A percentile compares a stretch with the other conserved stretches of the same genome.
Conservation (phyloP, 208 protist genomes). For the Ichthyophonus hoferi region DNA sequence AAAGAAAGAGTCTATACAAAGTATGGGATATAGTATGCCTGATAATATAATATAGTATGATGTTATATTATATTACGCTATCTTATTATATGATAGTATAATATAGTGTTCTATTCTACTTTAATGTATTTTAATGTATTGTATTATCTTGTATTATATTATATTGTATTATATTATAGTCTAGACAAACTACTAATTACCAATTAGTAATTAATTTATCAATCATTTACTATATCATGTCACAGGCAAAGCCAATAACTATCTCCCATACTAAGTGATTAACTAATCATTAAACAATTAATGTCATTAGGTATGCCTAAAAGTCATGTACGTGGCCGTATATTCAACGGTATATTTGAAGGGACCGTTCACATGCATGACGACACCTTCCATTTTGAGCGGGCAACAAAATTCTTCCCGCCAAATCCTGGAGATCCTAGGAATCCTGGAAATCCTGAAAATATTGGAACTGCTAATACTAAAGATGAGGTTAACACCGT, state of each 20-base stretch:
- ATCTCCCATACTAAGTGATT: too few relatives aligned
- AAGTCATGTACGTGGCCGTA: not conserved
- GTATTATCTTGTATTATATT: not conserved
- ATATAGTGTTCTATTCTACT: too few relatives aligned
- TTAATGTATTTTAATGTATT: too few relatives aligned
- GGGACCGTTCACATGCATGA: not conserved
- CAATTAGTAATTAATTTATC: not conserved
- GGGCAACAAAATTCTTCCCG: not conserved
- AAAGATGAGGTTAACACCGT: not conserved
- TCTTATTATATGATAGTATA: too few relatives aligned
- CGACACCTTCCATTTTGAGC: not conserved
- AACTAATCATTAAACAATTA: not conserved
- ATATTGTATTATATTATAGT: not conserved
- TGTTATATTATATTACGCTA: too few relatives aligned
- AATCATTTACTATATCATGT: not conserved
- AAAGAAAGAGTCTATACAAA: too few relatives aligned
- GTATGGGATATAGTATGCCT: too few relatives aligned
- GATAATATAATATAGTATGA: too few relatives aligned
- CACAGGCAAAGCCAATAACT: too few relatives aligned
- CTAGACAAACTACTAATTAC: not conserved
- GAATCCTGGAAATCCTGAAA: too few relatives aligned
- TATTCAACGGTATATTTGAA: not conserved
- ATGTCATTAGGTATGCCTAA: not conserved
- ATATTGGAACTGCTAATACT: too few relatives aligned
- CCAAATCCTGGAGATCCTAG: not conserved